Percentiles rank a stretch among this genome's conserved stretches.
Evolutionary conservation across 2,329 filamentous ascomycete species (phyloP).

Genomic region (Aspergillus brasiliensis): DNA sequence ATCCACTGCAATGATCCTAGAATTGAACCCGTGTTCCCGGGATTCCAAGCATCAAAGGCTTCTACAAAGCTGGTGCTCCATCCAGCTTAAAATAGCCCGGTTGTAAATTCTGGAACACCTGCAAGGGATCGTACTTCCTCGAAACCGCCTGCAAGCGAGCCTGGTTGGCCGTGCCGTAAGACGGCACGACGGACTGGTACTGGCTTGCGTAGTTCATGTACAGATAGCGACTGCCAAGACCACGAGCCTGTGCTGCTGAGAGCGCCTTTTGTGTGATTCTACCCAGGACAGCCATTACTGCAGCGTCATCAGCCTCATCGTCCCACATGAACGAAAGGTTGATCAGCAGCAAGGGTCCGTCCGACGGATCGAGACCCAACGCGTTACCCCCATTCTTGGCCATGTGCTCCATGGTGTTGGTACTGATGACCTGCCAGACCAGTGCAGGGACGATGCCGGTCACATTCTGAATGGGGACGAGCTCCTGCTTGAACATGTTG

Average conservation of each 20-base stretch:
- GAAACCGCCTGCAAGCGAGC: slow-evolving; percentile 35
- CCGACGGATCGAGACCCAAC: slow-evolving; percentile 2
- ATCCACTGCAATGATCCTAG: too few species aligned
- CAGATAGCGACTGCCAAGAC: slow-evolving; percentile 26
- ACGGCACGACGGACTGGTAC: slow-evolving; percentile 45
- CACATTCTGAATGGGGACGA: neutral
- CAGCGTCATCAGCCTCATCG: slow-evolving; percentile 33
- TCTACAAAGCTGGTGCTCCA: neutral
- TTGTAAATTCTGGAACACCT: slow-evolving; percentile 44
- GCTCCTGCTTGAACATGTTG: slow-evolving; percentile 5
- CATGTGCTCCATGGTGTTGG: slow-evolving; percentile 32
- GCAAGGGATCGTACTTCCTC: slow-evolving; percentile 43
- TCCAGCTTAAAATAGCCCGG: slow-evolving; percentile 50
- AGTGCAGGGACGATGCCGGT: slow-evolving; percentile 14
- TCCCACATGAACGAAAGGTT: slow-evolving; percentile 35
- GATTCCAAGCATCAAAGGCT: too few species aligned
- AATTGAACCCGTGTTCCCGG: too few species aligned
- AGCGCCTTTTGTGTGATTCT: slow-evolving; percentile 30
- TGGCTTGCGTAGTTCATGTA: slow-evolving; percentile 54
- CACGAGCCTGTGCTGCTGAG: slow-evolving; percentile 31
- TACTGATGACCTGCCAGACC: slow-evolving; percentile 38
- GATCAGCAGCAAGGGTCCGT: slow-evolving; percentile 21
- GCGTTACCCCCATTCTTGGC: slow-evolving; percentile 20
- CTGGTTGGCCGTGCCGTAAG: slow-evolving; percentile 45
- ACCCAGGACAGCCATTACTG: slow-evolving; percentile 28